phyloP scores from a whole-genome alignment of 2,329 filamentous ascomycete species.

The Berkeleyomyces basicola region DNA sequence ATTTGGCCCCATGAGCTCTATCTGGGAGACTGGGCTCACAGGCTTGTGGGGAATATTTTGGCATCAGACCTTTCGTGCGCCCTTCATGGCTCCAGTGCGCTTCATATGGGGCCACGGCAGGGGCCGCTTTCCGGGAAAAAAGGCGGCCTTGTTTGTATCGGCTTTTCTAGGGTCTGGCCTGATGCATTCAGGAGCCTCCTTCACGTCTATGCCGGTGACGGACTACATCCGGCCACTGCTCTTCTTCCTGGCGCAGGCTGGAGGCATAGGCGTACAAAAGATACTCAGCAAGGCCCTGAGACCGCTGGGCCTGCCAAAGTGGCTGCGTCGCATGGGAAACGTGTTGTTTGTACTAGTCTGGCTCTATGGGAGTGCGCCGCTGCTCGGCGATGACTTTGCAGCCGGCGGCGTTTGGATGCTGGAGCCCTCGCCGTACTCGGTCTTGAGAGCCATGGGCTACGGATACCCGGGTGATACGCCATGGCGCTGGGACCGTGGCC shows the following conservation, averaged over 20 bases:
- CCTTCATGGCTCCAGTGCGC: constrained; percentile 44
- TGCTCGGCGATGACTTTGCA: constrained; percentile 63
- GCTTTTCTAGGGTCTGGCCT: constrained; percentile 52
- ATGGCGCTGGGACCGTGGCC: constrained; percentile 47
- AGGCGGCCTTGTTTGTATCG: constrained; percentile 21
- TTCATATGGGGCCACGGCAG: constrained; percentile 28
- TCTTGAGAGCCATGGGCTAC: constrained; percentile 48
- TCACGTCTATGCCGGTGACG: constrained; percentile 41
- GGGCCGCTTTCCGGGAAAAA: constrained; percentile 14
- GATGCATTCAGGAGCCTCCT: constrained; percentile 56
- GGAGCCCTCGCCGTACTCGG: constrained; percentile 66
- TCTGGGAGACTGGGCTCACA: constrained; percentile 53
- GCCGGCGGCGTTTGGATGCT: constrained; percentile 59
- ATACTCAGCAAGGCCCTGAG: constrained; percentile 15
- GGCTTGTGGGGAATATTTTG: constrained; percentile 79
- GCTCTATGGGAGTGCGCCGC: constrained; percentile 47
- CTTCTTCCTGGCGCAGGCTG: constrained; percentile 58
- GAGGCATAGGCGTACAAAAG: constrained; percentile 48
- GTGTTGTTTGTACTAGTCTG: constrained; percentile 45
- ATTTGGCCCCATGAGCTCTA: constrained; percentile 33
- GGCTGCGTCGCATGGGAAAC: constrained; percentile 38
- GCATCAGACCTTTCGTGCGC: constrained; percentile 77
- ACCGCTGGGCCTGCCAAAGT: constrained; percentile 24
- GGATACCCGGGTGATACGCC: constrained; percentile 43
- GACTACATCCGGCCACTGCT: constrained; percentile 35